Evolutionary conservation across 305 asterid species (phyloP).

Genomic region (Striga hermonthica): DNA sequence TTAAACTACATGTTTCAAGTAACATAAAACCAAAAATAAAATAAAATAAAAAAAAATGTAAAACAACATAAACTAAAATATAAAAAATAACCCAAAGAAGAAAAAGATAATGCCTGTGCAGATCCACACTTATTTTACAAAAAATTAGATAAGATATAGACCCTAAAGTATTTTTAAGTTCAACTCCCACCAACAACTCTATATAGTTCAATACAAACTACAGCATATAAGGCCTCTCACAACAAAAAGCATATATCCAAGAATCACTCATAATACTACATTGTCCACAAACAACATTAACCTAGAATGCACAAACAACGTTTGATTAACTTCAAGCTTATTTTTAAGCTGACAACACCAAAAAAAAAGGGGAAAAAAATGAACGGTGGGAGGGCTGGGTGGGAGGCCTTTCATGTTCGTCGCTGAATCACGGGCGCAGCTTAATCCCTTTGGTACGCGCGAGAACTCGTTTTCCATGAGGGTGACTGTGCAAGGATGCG

Average conservation of each 20-base stretch:
- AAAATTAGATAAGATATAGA: background rate
- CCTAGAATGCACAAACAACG: background rate
- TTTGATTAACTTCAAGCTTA: background rate
- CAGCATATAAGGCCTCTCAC: background rate
- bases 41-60: no score
- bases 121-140: background rate
- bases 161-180: background rate
- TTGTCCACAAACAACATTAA: slow-evolving; percentile 1
- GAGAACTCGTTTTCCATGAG: slow-evolving; percentile 63
- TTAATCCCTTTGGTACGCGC: slow-evolving; percentile 36
- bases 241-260: background rate
- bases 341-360: background rate
- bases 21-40: no score
- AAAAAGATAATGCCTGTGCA: no score
- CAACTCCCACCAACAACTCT: background rate
- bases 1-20: no score
- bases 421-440: slow-evolving; percentile 26
- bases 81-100: no score
- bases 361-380: background rate
- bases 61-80: no score
- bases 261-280: background rate
- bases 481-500: slow-evolving; percentile 57
- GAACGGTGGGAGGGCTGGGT: background rate
- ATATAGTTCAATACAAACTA: background rate
- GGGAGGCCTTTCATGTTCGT: background rate